A percentile compares a stretch with the other conserved stretches of the same genome.
phyloP scores from a whole-genome alignment of 2,329 filamentous ascomycete species.

The Paraphoma chrysanthemicola region DNA sequence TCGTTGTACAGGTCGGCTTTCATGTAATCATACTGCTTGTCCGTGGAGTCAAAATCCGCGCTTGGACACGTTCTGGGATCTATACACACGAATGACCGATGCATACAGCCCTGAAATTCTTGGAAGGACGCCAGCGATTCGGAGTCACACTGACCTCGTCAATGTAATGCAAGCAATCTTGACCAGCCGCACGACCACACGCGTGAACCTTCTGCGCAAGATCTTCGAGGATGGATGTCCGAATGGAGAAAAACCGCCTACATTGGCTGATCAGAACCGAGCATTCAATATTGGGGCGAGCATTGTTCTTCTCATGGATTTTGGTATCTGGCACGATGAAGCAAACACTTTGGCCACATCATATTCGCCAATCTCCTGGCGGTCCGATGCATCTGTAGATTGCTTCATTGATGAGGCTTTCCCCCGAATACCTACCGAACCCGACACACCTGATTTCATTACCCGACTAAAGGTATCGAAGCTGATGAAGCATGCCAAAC shows the following conservation, averaged over 20 bases:
- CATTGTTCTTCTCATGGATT: background rate
- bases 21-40: background rate
- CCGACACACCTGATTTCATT: background rate
- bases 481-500: background rate
- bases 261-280: background rate
- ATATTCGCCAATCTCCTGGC: background rate
- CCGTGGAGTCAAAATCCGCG: background rate
- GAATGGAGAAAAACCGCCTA: background rate
- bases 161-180: background rate
- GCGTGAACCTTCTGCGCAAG: background rate
- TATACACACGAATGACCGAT: background rate
- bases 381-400: background rate
- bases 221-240: background rate
- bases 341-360: background rate
- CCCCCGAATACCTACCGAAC: background rate
- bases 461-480: background rate
- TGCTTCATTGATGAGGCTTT: background rate
- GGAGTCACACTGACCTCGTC: background rate
- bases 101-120: background rate
- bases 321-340: background rate
- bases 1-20: background rate
- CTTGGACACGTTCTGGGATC: background rate
- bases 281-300: background rate
- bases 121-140: background rate
- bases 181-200: background rate